phyloP scores from a whole-genome alignment of 345 rosid genomes.

The Gynandropsis gynandra region DNA sequence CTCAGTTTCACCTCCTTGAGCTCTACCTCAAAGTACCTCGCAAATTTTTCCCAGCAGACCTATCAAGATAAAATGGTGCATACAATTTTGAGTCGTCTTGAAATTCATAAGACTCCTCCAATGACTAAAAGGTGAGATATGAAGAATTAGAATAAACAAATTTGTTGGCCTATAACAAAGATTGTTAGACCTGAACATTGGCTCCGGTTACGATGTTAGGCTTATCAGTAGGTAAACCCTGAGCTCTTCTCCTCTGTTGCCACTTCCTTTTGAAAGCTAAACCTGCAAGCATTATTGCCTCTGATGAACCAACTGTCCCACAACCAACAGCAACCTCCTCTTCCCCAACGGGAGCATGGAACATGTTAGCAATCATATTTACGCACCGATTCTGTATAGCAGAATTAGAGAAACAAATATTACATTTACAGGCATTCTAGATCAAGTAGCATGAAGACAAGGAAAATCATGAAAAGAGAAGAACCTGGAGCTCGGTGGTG shows the following conservation, averaged over 20 bases:
- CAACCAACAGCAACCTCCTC: constrained; percentile 58
- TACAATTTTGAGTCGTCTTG: neutral
- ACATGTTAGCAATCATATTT: constrained; percentile 69
- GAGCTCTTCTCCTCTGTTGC: constrained; percentile 52
- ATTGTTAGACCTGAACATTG: constrained; percentile 49
- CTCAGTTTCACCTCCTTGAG: constrained; percentile 63
- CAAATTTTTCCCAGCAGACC: constrained; percentile 88
- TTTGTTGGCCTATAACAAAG: neutral
- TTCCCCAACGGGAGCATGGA: constrained; percentile 60
- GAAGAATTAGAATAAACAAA: neutral
- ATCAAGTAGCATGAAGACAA: neutral
- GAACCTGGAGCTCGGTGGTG: constrained; percentile 75
- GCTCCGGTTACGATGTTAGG: constrained; percentile 83
- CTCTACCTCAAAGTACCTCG: constrained; percentile 81
- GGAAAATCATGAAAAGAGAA: neutral
- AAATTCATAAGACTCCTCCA: neutral
- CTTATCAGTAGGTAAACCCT: constrained; percentile 47
- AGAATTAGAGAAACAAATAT: neutral
- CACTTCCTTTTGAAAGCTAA: constrained; percentile 68
- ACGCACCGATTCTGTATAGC: constrained; percentile 62
- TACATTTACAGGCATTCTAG: neutral
- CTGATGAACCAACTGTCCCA: constrained; percentile 72
- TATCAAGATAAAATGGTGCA: constrained; percentile 4
- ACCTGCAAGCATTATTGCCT: constrained; percentile 82
- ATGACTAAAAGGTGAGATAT: no score